These are phyloP conservation scores for Eucalyptus globulus DNA, from an alignment of 345 rosid species.

Conservation along the genomic window DNA sequence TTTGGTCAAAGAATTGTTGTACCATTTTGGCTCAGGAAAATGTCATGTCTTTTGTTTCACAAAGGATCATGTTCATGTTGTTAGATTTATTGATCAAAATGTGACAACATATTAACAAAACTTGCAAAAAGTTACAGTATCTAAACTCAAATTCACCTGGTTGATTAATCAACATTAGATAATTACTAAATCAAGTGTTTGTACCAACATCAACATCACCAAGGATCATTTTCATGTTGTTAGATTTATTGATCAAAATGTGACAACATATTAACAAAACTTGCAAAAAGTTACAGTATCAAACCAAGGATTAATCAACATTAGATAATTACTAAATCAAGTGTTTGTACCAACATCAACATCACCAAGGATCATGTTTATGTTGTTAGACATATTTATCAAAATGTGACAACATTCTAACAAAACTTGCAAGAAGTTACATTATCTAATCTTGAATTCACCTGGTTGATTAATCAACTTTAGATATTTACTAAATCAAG, in stretches of 20 bases:
- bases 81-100: background rate
- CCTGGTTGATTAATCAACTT: background rate
- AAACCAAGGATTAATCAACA: background rate
- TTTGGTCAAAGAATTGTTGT: background rate
- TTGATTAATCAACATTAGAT: background rate
- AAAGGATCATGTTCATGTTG: background rate
- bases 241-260: background rate
- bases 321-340: background rate
- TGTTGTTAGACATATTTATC: background rate
- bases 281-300: background rate
- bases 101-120: background rate
- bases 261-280: background rate
- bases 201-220: background rate
- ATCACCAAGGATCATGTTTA: background rate
- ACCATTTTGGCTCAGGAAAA: background rate
- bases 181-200: background rate
- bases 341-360: background rate
- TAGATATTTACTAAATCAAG: background rate
- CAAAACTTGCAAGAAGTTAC: background rate
- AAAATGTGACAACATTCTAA: background rate
- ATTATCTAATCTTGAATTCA: background rate
- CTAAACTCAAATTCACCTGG: background rate
- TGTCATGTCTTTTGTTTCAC: background rate
- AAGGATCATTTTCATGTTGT: background rate
- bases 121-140: background rate